A percentile compares a stretch with the other conserved stretches of the same genome.
phyloP scores from a whole-genome alignment of 352 stramenopile species.

The Saprolegnia parasitica region DNA sequence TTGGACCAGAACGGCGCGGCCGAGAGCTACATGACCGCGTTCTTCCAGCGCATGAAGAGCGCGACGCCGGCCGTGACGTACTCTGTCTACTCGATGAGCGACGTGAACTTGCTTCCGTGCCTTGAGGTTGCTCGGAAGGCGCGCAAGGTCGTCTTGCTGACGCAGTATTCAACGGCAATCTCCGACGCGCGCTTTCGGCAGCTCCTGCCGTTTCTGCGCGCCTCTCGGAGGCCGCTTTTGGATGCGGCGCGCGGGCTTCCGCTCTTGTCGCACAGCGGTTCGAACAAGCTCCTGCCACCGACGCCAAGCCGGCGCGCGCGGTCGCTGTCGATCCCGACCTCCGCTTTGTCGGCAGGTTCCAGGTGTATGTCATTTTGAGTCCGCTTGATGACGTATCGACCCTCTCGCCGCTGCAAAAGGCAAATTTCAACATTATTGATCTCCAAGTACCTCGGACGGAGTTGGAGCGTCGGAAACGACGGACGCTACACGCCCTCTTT shows the following conservation, averaged over 20 bases:
- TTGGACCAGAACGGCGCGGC: constrained; percentile 4
- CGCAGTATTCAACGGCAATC: neutral
- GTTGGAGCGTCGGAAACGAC: neutral
- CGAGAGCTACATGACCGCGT: constrained; percentile 41
- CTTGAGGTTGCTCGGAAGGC: neutral
- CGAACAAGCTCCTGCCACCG: neutral
- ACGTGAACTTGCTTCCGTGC: neutral
- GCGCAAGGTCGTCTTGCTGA: constrained; percentile 5
- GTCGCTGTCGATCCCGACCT: neutral
- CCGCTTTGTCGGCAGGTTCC: neutral
- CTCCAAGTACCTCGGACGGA: neutral
- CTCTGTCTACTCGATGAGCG: neutral
- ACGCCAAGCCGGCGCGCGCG: neutral
- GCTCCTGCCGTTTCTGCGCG: neutral
- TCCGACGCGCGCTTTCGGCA: neutral
- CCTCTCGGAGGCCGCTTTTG: neutral
- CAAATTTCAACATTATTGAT: neutral
- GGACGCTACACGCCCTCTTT: neutral
- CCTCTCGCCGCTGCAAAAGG: neutral
- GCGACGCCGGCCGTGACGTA: neutral
- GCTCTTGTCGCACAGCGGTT: neutral
- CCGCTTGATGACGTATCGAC: constrained; percentile 7
- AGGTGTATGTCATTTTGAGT: constrained; percentile 12
- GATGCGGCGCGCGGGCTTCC: neutral
- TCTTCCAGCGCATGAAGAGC: constrained; percentile 60